Evolutionary conservation across 306 rosid genomes (phyloP).

Genomic region (Malus domestica): ASM211411v1 NC_041789.1:18283501-18284000

Average conservation of each 20-base stretch:
- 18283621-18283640: conserved; percentile 22
- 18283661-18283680: conserved; percentile 16
- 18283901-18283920: conserved; percentile 18
- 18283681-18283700: conserved; percentile 20
- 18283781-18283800: conserved; percentile 26
- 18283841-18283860: conserved; percentile 4
- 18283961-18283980: conserved; percentile 18
- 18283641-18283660: conserved; percentile 20
- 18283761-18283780: conserved; percentile 35
- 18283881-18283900: conserved; percentile 23
- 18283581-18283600: conserved; percentile 31
- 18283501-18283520: conserved; percentile 14
- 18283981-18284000: conserved; percentile 6
- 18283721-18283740: conserved; percentile 29
- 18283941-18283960: conserved; percentile 8
- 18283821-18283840: conserved; percentile 10
- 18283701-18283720: conserved; percentile 14
- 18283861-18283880: conserved; percentile 14
- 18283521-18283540: conserved; percentile 11
- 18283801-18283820: conserved; percentile 28
- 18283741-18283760: conserved; percentile 18
- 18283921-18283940: conserved; percentile 34
- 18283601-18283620: conserved; percentile 14
- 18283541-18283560: conserved; percentile 23
- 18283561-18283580: conserved; percentile 29